Conservation (phyloP, 2,329 filamentous ascomycete genomes). For the Nectriaceae sp. region DNA sequence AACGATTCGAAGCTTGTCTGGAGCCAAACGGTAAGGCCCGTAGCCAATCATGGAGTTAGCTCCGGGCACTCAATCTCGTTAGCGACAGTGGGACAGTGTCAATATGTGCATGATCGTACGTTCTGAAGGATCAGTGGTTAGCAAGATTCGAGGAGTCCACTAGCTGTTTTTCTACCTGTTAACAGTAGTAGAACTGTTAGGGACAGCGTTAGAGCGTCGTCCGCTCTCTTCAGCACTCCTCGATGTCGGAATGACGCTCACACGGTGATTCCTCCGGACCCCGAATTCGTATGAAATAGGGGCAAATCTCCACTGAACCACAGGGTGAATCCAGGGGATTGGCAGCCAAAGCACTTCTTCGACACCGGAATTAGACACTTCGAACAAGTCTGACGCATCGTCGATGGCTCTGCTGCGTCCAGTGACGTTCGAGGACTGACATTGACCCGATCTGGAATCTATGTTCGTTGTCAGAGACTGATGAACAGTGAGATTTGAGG, state of each 20-base stretch:
- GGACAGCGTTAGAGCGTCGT: background rate
- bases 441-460: no score
- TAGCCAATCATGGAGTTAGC: slow-evolving; percentile 20
- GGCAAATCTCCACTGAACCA: slow-evolving; percentile 30
- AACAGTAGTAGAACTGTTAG: background rate
- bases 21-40: slow-evolving; percentile 12
- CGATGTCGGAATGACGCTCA: slow-evolving; percentile 17
- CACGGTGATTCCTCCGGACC: background rate
- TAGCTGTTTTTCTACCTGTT: no score
- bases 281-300: slow-evolving; percentile 18
- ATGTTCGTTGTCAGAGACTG: background rate
- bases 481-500: background rate
- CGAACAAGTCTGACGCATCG: no score
- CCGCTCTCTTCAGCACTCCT: background rate
- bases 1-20: slow-evolving; percentile 28
- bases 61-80: slow-evolving; percentile 26
- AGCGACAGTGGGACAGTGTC: slow-evolving; percentile 26
- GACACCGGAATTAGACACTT: no score
- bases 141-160: no score
- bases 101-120: no score
- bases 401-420: no score
- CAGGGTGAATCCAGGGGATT: slow-evolving; percentile 12
- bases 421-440: no score
- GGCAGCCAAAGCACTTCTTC: no score
- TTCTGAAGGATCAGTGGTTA: no score